Conservation (phyloP, 257 asterid species). For the Rauvolfia tetraphylla region DNA sequence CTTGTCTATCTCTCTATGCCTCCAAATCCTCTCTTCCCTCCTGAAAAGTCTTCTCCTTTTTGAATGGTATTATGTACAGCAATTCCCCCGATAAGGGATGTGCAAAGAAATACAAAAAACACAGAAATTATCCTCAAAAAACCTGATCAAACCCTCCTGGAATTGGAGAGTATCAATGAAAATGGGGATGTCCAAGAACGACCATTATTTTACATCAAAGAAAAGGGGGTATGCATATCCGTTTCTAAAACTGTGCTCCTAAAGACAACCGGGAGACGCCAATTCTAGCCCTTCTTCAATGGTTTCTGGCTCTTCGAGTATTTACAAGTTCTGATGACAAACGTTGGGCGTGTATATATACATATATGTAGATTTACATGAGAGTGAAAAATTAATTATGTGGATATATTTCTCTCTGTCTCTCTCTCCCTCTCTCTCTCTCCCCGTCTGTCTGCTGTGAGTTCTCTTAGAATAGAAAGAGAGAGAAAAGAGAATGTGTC, state of each 20-base stretch:
- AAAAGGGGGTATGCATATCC: background rate
- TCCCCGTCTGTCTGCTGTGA: conserved; percentile 4
- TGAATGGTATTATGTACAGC: background rate
- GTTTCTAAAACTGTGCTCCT: background rate
- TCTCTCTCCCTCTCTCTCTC: background rate
- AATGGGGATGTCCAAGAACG: background rate
- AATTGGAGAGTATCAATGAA: background rate
- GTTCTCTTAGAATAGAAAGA: background rate
- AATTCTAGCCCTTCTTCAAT: background rate
- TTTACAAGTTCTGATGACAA: background rate
- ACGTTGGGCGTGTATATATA: background rate
- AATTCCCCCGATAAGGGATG: background rate
- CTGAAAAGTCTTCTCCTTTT: conserved; percentile 1
- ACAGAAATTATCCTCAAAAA: background rate
- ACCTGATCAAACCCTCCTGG: conserved; percentile 7
- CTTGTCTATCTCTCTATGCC: background rate
- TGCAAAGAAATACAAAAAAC: background rate
- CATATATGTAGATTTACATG: background rate
- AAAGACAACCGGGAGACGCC: background rate
- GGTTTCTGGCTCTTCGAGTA: background rate
- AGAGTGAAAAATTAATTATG: background rate
- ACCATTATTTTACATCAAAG: background rate
- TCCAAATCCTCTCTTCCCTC: background rate
- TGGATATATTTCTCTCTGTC: background rate
- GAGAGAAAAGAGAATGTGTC: background rate